Evolutionary conservation across 768 basidiomycete genomes (phyloP), one percentile per base, ranked within the genome.

Genomic region (Boletus huronensis): DNA sequence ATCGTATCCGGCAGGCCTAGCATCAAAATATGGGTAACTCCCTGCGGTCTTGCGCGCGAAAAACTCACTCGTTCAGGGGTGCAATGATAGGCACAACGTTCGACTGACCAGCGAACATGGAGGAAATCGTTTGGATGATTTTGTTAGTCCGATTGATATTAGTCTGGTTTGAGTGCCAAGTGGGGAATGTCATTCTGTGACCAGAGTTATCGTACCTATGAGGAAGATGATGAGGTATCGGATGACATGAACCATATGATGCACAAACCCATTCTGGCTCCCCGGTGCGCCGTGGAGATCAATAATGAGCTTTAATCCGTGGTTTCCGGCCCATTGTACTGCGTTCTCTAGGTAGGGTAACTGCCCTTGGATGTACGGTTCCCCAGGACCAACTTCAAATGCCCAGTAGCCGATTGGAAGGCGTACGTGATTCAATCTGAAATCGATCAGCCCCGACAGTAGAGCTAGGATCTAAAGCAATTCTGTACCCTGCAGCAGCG

Each of bases 321-420:
- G 70, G 25, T 77, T 76, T 42, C 72, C 70, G 2, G 93, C 93
- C 84, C 90, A 93, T 23, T 66, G 66, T 42, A 88, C 78, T 8
- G 88, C 89, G 38, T 83, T 79, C 57, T 75, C 59, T 21, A 92
- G 73, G 70, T 87, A 91, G 19, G 83, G 78, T 32, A 88, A 73
- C 67, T 91, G 90, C 13, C 90, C 90, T 70, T 82, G 80, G 54
- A 90, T 82, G 67, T 79, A 92, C 7, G 91, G 92, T 62, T 93
- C 87, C 5, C 89, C 89, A 13, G 77, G 75, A 21, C 80, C 78
- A 34, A 92, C 83, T 54, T 94, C 90, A 62, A 86, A 92, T 1
- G 88, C 91, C 90, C 90, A 95, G 69, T 90, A 96, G 13, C 92
- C 93, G 41, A 95, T 89, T 14, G 91, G 90, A 35, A 93, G 64